A percentile compares a stretch with the other conserved stretches of the same genome.
Evolutionary conservation across 768 basidiomycete species (phyloP).

Genomic region (Lanmaoa pseudosensibilis): DNA sequence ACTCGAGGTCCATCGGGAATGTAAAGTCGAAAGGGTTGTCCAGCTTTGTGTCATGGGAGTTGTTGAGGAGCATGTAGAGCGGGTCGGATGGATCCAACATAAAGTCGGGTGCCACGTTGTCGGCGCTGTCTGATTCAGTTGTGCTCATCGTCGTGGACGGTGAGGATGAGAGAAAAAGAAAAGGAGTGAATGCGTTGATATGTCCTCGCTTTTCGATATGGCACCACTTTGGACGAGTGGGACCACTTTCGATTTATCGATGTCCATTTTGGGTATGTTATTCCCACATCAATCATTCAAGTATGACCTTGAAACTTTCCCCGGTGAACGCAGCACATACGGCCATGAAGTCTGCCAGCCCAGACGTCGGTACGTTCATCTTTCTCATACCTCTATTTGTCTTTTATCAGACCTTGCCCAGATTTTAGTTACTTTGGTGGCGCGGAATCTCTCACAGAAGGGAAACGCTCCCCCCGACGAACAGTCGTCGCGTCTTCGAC

Average conservation of each 20-base stretch:
- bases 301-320: background rate
- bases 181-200: background rate
- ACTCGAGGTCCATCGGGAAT: slow-evolving; percentile 60
- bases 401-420: slow-evolving; percentile 20
- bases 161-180: background rate
- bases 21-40: slow-evolving; percentile 41
- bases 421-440: slow-evolving; percentile 84
- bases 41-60: slow-evolving; percentile 36
- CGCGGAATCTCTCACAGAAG: slow-evolving; percentile 69
- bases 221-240: slow-evolving; percentile 27
- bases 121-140: slow-evolving; percentile 13
- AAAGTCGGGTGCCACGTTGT: slow-evolving; percentile 36
- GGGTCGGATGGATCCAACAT: slow-evolving; percentile 57
- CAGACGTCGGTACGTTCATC: slow-evolving; percentile 22
- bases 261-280: slow-evolving; percentile 16
- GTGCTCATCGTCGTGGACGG: slow-evolving; percentile 19
- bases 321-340: too few relatives aligned
- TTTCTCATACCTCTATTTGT: background rate
- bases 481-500: slow-evolving; percentile 46
- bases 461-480: slow-evolving; percentile 52
- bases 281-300: slow-evolving; percentile 24
- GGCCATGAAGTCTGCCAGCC: slow-evolving; percentile 16
- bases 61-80: slow-evolving; percentile 56
- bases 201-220: slow-evolving; percentile 5
- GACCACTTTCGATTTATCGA: slow-evolving; percentile 23